phyloP scores from a whole-genome alignment of 169 alveolate genomes.

The Plasmodium coatneyi region DNA sequence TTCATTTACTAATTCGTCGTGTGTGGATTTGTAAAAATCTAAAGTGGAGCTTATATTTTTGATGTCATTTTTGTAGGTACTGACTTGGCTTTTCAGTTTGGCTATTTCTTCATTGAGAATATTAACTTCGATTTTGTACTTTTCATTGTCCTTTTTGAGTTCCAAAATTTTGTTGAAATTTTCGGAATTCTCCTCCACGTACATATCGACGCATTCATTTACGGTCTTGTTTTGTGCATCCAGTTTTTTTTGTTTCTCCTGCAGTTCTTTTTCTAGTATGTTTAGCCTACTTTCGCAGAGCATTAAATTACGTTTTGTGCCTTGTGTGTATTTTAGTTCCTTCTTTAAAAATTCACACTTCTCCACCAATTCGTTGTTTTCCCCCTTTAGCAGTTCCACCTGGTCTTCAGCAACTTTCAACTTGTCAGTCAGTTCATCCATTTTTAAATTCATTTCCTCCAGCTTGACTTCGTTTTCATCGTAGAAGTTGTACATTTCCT shows the following conservation, averaged over 20 bases:
- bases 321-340: constrained; percentile 52
- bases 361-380: constrained; percentile 55
- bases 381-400: constrained; percentile 27
- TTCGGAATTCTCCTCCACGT: constrained; percentile 74
- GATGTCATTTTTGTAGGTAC: constrained; percentile 44
- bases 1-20: constrained; percentile 69
- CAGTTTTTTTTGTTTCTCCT: constrained; percentile 58
- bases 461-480: constrained; percentile 70
- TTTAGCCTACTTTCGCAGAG: constrained; percentile 65
- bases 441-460: constrained; percentile 68
- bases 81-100: constrained; percentile 18
- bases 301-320: constrained; percentile 65
- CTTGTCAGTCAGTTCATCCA: constrained; percentile 58
- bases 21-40: constrained; percentile 72
- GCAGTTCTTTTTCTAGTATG: constrained; percentile 60
- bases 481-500: constrained; percentile 41
- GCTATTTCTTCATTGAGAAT: constrained; percentile 60
- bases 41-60: constrained; percentile 50
- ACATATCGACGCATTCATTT: constrained; percentile 64
- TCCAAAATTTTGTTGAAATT: constrained; percentile 66
- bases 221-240: constrained; percentile 70
- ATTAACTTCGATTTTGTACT: constrained; percentile 60
- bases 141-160: constrained; percentile 51
- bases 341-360: constrained; percentile 58
- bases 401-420: constrained; percentile 17